Evolutionary conservation across 768 basidiomycete species (phyloP).

Genomic region (Lactarius akahatsu): DNA sequence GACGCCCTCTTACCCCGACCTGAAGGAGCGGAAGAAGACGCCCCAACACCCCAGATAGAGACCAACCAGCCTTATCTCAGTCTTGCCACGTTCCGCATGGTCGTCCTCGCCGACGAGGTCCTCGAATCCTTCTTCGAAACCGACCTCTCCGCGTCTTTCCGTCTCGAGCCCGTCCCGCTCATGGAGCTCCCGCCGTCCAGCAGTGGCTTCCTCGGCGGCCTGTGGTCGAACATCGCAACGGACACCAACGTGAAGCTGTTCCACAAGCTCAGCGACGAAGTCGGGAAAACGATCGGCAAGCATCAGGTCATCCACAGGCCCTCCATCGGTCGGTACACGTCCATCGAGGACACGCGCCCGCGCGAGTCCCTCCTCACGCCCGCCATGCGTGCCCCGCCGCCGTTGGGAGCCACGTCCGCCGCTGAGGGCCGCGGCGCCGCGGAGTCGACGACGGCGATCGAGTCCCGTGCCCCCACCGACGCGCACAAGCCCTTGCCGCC

Average conservation of each 20-base stretch:
- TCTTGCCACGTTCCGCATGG: constrained; percentile 97
- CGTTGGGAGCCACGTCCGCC: constrained; percentile 35
- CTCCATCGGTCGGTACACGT: constrained; percentile 82
- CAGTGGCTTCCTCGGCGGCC: constrained; percentile 70
- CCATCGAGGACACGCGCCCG: constrained; percentile 82
- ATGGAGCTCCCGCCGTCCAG: constrained; percentile 59
- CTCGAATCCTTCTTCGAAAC: constrained; percentile 96
- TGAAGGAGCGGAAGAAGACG: constrained; percentile 40
- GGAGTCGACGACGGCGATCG: constrained; percentile 30
- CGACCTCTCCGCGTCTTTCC: constrained; percentile 87
- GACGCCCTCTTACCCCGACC: constrained; percentile 78
- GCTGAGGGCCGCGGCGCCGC: constrained; percentile 30
- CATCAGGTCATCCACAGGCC: constrained; percentile 84
- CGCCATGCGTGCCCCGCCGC: constrained; percentile 57
- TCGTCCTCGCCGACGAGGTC: constrained; percentile 93
- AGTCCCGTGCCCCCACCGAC: constrained; percentile 33
- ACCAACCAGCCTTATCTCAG: constrained; percentile 92
- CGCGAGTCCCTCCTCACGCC: constrained; percentile 83
- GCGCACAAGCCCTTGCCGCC: constrained; percentile 27
- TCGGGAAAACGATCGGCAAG: constrained; percentile 91
- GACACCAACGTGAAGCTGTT: constrained; percentile 93
- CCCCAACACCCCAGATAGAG: constrained; percentile 49
- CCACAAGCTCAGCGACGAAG: constrained; percentile 89
- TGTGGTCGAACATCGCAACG: constrained; percentile 88
- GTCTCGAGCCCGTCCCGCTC: constrained; percentile 67